Evolutionary conservation across 164 flowering plant genomes (phyloP).

Genomic region (Echeveria elegans): DNA sequence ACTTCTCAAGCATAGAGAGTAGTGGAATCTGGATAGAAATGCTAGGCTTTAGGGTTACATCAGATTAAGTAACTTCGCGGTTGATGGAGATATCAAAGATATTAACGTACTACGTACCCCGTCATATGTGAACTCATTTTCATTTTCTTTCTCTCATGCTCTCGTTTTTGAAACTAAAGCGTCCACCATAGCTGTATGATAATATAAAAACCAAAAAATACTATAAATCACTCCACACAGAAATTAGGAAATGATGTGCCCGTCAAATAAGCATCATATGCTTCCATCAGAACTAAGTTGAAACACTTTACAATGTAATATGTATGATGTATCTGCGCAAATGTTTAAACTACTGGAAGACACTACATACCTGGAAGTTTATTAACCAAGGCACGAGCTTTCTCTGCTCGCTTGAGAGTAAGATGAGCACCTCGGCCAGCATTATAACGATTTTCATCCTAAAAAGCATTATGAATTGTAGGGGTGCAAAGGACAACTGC

Average conservation of each 20-base stretch:
- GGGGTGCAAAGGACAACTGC: neutral
- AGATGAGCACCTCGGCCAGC: conserved; percentile 78
- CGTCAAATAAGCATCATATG: too few relatives aligned
- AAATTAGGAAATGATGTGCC: too few relatives aligned
- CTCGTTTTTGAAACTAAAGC: conserved; percentile 41
- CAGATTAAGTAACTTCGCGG: too few relatives aligned
- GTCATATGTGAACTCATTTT: conserved; percentile 47
- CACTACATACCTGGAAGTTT: conserved; percentile 49
- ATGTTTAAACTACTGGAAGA: too few relatives aligned
- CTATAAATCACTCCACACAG: conserved; percentile 3
- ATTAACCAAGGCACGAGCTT: conserved; percentile 51
- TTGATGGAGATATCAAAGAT: neutral
- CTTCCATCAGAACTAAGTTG: too few relatives aligned
- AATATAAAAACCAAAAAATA: neutral
- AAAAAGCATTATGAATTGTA: conserved; percentile 9
- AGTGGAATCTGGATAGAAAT: conserved; percentile 22
- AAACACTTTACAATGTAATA: too few relatives aligned
- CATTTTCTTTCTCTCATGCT: conserved; percentile 62
- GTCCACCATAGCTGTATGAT: conserved; percentile 52
- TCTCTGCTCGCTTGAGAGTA: conserved; percentile 70
- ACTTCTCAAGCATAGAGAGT: conserved; percentile 29
- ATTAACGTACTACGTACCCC: conserved; percentile 54
- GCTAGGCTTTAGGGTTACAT: too few relatives aligned
- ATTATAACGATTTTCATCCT: conserved; percentile 75
- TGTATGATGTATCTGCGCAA: too few relatives aligned